Percentiles rank a stretch among this genome's conserved stretches.
These are phyloP conservation scores for Dothideomycetes sp. DNA, from an alignment of 2,329 filamentous ascomycete genomes.

Conservation along the genomic window DNA sequence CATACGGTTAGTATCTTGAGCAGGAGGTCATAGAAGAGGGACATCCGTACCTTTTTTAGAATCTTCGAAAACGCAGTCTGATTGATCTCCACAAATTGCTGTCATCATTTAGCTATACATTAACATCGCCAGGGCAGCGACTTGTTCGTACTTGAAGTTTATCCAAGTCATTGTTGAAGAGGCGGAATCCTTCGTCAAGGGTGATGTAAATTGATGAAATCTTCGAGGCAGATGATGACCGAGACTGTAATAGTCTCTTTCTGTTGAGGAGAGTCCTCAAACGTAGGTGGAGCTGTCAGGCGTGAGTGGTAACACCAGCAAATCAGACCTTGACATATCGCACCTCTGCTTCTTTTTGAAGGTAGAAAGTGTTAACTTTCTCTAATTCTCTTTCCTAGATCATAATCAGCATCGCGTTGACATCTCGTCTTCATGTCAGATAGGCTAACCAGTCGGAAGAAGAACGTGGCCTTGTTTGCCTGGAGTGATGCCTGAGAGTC, in stretches of 20 bases:
- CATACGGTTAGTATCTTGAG: too few relatives aligned
- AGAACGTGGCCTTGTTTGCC: slow-evolving; percentile 97
- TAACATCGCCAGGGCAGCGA: neutral
- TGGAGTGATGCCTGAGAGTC: slow-evolving; percentile 86
- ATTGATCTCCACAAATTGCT: slow-evolving; percentile 98
- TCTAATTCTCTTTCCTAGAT: slow-evolving; percentile 90
- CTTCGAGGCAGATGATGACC: slow-evolving; percentile 61
- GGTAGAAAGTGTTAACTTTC: slow-evolving; percentile 95
- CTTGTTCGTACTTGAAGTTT: slow-evolving; percentile 65
- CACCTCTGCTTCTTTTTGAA: slow-evolving; percentile 97
- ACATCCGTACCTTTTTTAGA: slow-evolving; percentile 79
- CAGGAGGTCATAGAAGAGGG: too few relatives aligned
- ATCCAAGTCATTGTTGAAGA: slow-evolving; percentile 92
- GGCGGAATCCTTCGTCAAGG: slow-evolving; percentile 90
- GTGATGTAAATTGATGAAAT: slow-evolving; percentile 89
- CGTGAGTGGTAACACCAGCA: slow-evolving; percentile 2
- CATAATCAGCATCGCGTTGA: neutral
- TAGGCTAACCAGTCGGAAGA: slow-evolving; percentile 79
- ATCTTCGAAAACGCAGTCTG: slow-evolving; percentile 98
- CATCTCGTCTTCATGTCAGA: neutral
- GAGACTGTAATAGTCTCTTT: slow-evolving; percentile 79
- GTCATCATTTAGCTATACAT: slow-evolving; percentile 11
- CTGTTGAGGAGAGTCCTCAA: slow-evolving; percentile 89
- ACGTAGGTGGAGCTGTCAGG: slow-evolving; percentile 73
- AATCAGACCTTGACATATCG: slow-evolving; percentile 16